These are phyloP conservation scores for Rhodamnia rubescens DNA, from an alignment of 345 rosid species.

Conservation along the genomic window DNA sequence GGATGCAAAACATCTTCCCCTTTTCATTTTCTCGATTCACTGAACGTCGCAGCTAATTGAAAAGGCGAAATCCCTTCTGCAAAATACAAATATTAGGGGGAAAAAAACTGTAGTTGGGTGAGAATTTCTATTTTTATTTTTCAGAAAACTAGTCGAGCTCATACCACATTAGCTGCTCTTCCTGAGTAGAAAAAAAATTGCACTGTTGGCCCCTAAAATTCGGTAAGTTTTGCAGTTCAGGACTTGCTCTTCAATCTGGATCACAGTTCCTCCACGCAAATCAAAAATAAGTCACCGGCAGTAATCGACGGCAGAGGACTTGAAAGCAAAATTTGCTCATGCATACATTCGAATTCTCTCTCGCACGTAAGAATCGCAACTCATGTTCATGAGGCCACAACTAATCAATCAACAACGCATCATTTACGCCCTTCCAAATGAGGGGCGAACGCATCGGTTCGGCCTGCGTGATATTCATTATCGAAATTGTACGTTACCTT, in stretches of 20 bases:
- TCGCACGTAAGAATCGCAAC: accelerated
- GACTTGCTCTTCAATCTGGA: background rate
- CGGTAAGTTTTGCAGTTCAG: background rate
- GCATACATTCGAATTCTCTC: background rate
- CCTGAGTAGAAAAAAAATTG: background rate
- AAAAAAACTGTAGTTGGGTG: background rate
- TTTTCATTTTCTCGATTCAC: background rate
- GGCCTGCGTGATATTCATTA: background rate
- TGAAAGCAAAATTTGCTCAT: background rate
- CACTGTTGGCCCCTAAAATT: background rate
- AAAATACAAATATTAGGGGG: background rate
- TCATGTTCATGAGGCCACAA: accelerated
- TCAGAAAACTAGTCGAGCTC: background rate
- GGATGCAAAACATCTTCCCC: background rate
- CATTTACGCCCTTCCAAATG: accelerated
- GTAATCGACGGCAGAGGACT: background rate
- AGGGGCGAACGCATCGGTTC: background rate
- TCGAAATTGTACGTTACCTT: background rate
- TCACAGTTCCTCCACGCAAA: accelerated
- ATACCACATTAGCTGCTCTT: background rate
- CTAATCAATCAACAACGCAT: accelerated
- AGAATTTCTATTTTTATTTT: background rate
- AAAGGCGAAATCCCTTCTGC: background rate
- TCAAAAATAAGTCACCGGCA: background rate
- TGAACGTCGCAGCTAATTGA: background rate